Percentiles rank a stretch among this genome's conserved stretches.
These are phyloP conservation scores for Carex pumila DNA, from an alignment of 176 grass and related monocot genomes.

Conservation along the genomic window DNA sequence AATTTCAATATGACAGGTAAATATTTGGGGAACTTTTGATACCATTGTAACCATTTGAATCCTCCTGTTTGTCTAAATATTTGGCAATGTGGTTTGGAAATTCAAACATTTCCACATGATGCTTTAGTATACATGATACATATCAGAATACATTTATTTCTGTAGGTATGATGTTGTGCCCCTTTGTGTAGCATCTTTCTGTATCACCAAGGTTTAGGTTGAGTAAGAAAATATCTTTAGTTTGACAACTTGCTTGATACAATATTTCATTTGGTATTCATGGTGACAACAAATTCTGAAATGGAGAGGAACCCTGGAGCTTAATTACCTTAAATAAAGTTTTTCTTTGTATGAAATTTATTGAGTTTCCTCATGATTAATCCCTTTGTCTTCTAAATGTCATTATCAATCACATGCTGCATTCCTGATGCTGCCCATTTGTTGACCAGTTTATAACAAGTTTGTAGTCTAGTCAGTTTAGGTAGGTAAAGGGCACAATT, in stretches of 20 bases:
- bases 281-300: background rate
- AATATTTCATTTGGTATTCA: background rate
- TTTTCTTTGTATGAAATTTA: background rate
- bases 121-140: background rate
- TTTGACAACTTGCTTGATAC: background rate
- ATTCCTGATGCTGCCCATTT: background rate
- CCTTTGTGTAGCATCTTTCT: background rate
- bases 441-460: background rate
- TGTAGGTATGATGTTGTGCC: background rate
- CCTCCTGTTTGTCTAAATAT: background rate
- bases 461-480: background rate
- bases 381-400: background rate
- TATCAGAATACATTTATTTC: background rate
- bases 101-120: background rate
- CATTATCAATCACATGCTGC: slow-evolving; percentile 25
- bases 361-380: background rate
- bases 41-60: background rate
- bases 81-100: background rate
- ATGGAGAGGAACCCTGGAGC: background rate
- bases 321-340: slow-evolving; percentile 1
- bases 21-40: slow-evolving; percentile 20
- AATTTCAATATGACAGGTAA: slow-evolving; percentile 94
- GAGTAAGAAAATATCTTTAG: background rate
- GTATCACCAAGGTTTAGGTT: background rate
- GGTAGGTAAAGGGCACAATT: background rate